Evolutionary conservation across 2,329 filamentous ascomycete genomes (phyloP).

Genomic region (Alternaria panax): DNA sequence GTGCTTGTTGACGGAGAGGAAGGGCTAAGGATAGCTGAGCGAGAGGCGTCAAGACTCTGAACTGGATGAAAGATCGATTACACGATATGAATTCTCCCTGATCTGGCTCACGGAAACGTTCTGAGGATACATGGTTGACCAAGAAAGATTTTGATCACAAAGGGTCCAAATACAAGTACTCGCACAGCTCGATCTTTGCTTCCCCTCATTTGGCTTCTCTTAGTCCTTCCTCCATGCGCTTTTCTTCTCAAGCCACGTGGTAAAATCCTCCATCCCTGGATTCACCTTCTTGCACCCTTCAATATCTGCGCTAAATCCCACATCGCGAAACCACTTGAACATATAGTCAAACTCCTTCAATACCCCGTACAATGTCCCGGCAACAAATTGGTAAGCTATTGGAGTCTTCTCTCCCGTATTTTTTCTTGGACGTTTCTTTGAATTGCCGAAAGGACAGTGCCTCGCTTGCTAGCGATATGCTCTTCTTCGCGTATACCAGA

Average conservation of each 20-base stretch:
- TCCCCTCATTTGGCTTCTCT: background rate
- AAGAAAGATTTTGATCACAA: no score
- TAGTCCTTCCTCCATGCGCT: conserved; percentile 36
- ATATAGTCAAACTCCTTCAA: conserved; percentile 52
- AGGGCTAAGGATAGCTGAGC: conserved; percentile 44
- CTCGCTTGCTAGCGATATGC: conserved; percentile 59
- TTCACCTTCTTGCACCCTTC: conserved; percentile 48
- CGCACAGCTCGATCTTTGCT: background rate
- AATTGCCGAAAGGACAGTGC: conserved; percentile 55
- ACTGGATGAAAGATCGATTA: background rate
- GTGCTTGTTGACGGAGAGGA: conserved; percentile 53
- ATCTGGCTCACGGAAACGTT: background rate
- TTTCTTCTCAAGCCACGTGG: conserved; percentile 55
- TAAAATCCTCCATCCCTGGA: conserved; percentile 55
- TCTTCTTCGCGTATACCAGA: conserved; percentile 46
- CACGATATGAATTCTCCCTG: background rate
- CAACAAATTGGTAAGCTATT: conserved; percentile 49
- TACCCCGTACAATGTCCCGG: conserved; percentile 39
- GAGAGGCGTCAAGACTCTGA: conserved; percentile 46
- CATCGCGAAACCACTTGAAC: conserved; percentile 57
- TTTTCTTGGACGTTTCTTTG: conserved; percentile 52
- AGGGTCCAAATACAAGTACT: background rate
- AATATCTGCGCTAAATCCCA: conserved; percentile 56
- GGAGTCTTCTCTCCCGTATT: conserved; percentile 54
- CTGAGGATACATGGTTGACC: background rate